Percentiles rank a stretch among this genome's conserved stretches.
Conservation (phyloP, 1,284 basidiomycete genomes). For the Apiotrichum porosum region DNA sequence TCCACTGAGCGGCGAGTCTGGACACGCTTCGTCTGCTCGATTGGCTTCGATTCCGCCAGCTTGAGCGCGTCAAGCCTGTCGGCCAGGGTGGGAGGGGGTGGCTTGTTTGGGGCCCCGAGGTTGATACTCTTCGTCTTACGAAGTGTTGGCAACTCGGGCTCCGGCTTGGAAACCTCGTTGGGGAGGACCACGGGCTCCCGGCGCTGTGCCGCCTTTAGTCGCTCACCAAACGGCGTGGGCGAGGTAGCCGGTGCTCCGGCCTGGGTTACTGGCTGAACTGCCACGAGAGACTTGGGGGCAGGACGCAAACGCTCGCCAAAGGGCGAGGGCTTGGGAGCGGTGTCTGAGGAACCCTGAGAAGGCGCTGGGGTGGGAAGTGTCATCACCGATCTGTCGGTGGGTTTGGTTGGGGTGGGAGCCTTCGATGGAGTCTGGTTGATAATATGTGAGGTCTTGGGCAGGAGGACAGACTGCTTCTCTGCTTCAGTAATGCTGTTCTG, state of each 20-base stretch:
- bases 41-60: no score
- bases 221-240: conserved; percentile 1
- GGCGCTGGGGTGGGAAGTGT: conserved; percentile 9
- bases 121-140: conserved; percentile 14
- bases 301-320: conserved; percentile 17
- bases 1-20: no score
- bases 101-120: not conserved
- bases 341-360: not conserved
- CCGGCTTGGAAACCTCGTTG: no score
- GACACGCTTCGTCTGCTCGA: no score
- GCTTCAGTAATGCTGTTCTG: no score
- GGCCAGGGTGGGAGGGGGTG: not conserved
- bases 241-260: not conserved
- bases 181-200: no score
- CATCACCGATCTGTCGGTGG: not conserved
- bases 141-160: conserved; percentile 5
- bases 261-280: not conserved
- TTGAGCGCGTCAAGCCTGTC: not conserved
- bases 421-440: no score
- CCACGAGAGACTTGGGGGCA: not conserved
- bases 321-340: conserved; percentile 17
- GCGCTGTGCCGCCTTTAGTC: no score
- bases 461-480: no score
- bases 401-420: no score
- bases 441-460: no score